These are phyloP conservation scores for Coprinellus micaceus DNA, from an alignment of 768 basidiomycete species.

Conservation along the genomic window DNA sequence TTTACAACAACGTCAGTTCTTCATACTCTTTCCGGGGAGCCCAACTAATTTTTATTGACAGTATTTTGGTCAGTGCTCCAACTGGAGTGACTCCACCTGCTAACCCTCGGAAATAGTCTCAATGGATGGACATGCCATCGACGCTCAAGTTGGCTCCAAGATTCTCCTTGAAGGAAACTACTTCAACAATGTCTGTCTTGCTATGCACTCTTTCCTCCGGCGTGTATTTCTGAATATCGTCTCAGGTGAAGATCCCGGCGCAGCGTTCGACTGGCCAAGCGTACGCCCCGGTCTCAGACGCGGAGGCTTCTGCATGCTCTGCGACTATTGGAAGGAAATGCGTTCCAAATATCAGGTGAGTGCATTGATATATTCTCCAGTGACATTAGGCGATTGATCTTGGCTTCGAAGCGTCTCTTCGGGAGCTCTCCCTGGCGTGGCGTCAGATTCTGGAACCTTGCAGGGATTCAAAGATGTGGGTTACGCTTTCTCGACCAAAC, in stretches of 20 bases:
- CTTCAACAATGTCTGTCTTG: conserved; percentile 19
- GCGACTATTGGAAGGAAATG: conserved; percentile 18
- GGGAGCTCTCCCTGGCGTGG: conserved; percentile 17
- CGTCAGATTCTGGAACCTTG: conserved; percentile 18
- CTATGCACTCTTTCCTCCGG: not conserved
- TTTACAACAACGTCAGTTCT: conserved; percentile 18
- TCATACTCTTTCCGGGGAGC: not conserved
- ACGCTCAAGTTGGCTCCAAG: conserved; percentile 22
- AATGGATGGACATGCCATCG: conserved; percentile 19
- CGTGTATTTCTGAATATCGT: not conserved
- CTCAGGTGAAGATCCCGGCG: conserved; percentile 14
- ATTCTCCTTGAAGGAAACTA: conserved; percentile 24
- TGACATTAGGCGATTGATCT: not conserved
- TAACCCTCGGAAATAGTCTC: conserved; percentile 10
- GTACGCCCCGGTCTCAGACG: conserved; percentile 18
- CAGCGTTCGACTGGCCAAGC: conserved; percentile 18
- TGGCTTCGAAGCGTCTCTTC: conserved; percentile 11
- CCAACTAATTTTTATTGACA: too few relatives aligned
- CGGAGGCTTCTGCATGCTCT: conserved; percentile 15
- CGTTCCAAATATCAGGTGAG: conserved; percentile 17
- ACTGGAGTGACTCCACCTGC: not conserved
- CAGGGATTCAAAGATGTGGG: conserved; percentile 22
- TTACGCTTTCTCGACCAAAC: not conserved
- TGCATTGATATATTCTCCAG: not conserved
- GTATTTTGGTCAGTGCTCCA: conserved; percentile 7